Percentiles rank a stretch among this genome's conserved stretches.
These are phyloP conservation scores for Stereocaulon alpinum DNA, from an alignment of 495 filamentous ascomycete genomes.

Conservation along the genomic window DNA sequence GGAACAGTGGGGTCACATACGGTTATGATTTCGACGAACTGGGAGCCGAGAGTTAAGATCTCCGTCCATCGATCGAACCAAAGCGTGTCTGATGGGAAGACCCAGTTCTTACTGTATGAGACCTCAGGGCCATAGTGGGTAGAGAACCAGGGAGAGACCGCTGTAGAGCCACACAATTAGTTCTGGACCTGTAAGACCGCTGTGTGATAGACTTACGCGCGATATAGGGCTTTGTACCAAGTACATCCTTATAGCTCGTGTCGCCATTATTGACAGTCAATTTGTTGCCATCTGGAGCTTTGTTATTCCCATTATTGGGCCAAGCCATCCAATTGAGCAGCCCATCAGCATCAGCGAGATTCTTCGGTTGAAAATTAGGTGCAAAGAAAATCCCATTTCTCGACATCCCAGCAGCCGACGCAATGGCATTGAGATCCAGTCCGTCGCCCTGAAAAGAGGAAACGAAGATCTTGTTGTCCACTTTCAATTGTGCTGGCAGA, in stretches of 20 bases:
- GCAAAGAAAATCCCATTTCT: conserved; percentile 39
- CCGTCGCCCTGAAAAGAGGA: conserved; percentile 48
- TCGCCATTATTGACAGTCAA: conserved; percentile 47
- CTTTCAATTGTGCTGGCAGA: conserved; percentile 13
- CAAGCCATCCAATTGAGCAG: conserved; percentile 55
- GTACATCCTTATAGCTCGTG: conserved; percentile 37
- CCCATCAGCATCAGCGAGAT: conserved; percentile 13
- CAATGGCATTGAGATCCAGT: conserved; percentile 39
- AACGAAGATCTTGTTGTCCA: conserved; percentile 47
- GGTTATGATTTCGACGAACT: conserved; percentile 47
- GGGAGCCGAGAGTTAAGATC: conserved; percentile 49
- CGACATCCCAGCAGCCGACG: conserved; percentile 27
- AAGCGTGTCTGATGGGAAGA: conserved; percentile 57
- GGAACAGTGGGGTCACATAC: conserved; percentile 28
- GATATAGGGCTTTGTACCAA: conserved; percentile 38
- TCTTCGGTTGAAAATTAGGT: conserved; percentile 36
- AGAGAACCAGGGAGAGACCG: conserved; percentile 15
- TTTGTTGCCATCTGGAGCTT: conserved; percentile 17
- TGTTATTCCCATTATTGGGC: conserved; percentile 42
- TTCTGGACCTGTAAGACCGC: neutral
- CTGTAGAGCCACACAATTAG: conserved; percentile 1
- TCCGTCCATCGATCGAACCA: conserved; percentile 71
- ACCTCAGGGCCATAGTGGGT: conserved; percentile 42
- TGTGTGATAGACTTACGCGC: conserved; percentile 3
- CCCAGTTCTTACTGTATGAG: conserved; percentile 57